Conservation (phyloP, 306 rosid species). For the Sesbania bispinosa region DNA sequence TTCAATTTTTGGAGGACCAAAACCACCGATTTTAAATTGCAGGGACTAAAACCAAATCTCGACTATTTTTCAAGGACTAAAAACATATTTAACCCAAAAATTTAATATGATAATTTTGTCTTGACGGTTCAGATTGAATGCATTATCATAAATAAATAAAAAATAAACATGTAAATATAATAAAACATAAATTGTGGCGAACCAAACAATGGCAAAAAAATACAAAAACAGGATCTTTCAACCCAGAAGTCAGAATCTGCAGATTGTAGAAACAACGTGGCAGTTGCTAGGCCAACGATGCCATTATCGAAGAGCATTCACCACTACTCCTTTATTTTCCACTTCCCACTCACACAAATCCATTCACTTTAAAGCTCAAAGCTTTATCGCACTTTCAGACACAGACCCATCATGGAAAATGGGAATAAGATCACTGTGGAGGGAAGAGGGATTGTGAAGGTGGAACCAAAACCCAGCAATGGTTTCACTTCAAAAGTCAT, state of each 20-base stretch:
- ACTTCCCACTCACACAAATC: neutral
- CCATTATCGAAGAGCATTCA: neutral
- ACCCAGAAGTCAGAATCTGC: neutral
- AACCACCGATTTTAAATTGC: no score
- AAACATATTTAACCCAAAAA: no score
- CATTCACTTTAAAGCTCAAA: neutral
- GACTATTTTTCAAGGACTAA: no score
- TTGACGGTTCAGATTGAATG: no score
- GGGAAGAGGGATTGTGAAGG: constrained; percentile 31
- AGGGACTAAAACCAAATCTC: no score
- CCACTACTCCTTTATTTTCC: no score
- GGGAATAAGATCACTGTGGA: constrained; percentile 24
- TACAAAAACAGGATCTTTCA: neutral
- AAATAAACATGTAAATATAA: no score
- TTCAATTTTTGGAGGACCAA: no score
- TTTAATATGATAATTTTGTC: no score
- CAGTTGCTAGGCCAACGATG: neutral
- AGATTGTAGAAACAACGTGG: constrained; percentile 19
- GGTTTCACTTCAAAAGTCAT: constrained; percentile 54
- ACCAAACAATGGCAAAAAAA: neutral
- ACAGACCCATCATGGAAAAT: constrained; percentile 18
- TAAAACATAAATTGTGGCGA: neutral
- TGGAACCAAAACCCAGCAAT: constrained; percentile 67
- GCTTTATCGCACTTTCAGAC: neutral
- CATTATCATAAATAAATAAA: no score